phyloP scores from a whole-genome alignment of 768 basidiomycete species.

The Kwoniella europaea region DNA sequence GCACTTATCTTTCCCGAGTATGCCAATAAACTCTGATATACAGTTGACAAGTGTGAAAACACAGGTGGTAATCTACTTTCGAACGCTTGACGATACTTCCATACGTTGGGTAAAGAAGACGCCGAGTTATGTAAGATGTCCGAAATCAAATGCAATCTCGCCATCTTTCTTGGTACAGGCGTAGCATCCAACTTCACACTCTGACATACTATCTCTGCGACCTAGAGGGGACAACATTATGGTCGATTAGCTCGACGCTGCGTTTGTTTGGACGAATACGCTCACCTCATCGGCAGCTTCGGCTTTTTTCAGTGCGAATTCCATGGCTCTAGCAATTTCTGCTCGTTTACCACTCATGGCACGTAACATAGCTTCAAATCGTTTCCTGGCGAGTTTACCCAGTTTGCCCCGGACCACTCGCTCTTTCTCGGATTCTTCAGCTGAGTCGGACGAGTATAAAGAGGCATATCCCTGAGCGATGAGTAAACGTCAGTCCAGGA shows the following conservation, averaged over 20 bases:
- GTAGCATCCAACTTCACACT: constrained; percentile 90
- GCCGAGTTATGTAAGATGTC: constrained; percentile 98
- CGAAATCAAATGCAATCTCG: constrained; percentile 91
- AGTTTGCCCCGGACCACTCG: constrained; percentile 73
- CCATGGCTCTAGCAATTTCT: constrained; percentile 92
- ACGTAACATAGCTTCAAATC: constrained; percentile 90
- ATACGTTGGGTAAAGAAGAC: constrained; percentile 89
- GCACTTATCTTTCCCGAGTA: constrained; percentile 96
- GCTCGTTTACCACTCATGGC: constrained; percentile 82
- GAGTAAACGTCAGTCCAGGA: too few relatives aligned
- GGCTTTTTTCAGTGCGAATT: constrained; percentile 94
- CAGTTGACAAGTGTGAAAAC: constrained; percentile 91
- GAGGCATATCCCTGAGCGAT: constrained; percentile 54
- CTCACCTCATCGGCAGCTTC: constrained; percentile 89
- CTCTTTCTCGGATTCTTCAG: constrained; percentile 90
- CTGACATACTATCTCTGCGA: constrained; percentile 85
- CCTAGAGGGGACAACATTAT: constrained; percentile 61
- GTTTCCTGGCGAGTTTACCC: constrained; percentile 75
- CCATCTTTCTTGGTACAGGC: constrained; percentile 94
- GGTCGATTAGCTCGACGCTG: constrained; percentile 9
- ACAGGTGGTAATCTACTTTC: constrained; percentile 88
- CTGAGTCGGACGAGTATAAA: constrained; percentile 76
- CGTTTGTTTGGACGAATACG: background rate
- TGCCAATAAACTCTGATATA: constrained; percentile 73
- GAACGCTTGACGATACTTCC: constrained; percentile 96